Percentiles rank a stretch among this genome's conserved stretches.
Conservation (phyloP, 1,284 basidiomycete species). For the Ceratobasidium sp. region DNA sequence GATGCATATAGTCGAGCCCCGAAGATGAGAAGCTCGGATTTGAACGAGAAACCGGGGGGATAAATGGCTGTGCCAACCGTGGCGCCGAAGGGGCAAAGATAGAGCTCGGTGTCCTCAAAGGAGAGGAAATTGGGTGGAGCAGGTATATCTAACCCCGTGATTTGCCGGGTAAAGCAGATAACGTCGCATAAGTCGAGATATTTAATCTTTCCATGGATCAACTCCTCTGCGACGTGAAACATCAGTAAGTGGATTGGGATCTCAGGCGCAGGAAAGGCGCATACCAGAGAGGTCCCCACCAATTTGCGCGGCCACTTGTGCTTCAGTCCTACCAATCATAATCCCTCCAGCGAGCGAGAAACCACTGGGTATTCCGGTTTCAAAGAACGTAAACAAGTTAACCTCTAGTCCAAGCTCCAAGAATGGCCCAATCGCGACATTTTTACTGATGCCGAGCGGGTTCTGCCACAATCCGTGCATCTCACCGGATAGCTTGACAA, state of each 20-base stretch:
- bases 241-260: not conserved
- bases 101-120: constrained; percentile 2
- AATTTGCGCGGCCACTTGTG: not conserved
- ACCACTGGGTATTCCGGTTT: not conserved
- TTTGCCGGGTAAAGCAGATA: not conserved
- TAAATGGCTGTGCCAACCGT: constrained; percentile 2
- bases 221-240: constrained; percentile 2
- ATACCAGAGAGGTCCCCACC: not conserved
- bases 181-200: not conserved
- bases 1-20: not conserved
- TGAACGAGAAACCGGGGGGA: constrained; percentile 1
- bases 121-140: not conserved
- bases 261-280: not conserved
- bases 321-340: not conserved
- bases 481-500: not conserved
- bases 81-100: constrained; percentile 5
- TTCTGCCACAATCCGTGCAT: constrained; percentile 2
- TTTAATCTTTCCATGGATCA: not conserved
- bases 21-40: not conserved
- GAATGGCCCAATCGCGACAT: not conserved
- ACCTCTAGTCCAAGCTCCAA: not conserved
- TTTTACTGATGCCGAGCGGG: constrained; percentile 16
- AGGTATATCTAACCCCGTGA: not conserved
- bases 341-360: constrained; percentile 7
- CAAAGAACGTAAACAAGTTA: not conserved